Percentiles rank a stretch among this genome's conserved stretches.
phyloP scores from a whole-genome alignment of 805 yeast species.

The Debaryomyces tyrocola region DNA sequence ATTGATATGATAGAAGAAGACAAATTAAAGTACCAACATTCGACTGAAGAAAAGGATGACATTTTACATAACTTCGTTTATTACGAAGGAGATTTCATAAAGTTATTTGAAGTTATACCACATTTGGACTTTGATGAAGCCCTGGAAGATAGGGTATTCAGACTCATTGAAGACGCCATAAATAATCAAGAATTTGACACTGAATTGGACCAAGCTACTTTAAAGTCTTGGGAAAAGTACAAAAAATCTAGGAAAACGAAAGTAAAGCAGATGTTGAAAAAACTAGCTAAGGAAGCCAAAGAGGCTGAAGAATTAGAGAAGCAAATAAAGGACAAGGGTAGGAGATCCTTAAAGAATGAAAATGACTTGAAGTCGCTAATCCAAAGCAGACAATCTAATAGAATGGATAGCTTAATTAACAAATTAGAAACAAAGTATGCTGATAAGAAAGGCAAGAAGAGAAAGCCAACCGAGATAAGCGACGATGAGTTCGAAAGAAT shows the following conservation, averaged over 20 bases:
- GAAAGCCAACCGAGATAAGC: slow-evolving; percentile 34
- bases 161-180: slow-evolving; percentile 46
- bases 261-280: slow-evolving; percentile 49
- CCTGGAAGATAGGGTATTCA: slow-evolving; percentile 63
- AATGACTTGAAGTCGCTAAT: slow-evolving; percentile 49
- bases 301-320: slow-evolving; percentile 55
- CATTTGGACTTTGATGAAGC: slow-evolving; percentile 63
- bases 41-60: slow-evolving; percentile 61
- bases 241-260: slow-evolving; percentile 47
- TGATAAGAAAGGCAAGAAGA: slow-evolving; percentile 34
- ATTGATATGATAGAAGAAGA: slow-evolving; percentile 73
- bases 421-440: slow-evolving; percentile 53
- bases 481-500: slow-evolving; percentile 53
- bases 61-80: slow-evolving; percentile 57
- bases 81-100: slow-evolving; percentile 66
- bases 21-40: slow-evolving; percentile 57
- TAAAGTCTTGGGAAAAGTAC: slow-evolving; percentile 51
- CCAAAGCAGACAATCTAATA: slow-evolving; percentile 43
- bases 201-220: slow-evolving; percentile 27
- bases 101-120: slow-evolving; percentile 71
- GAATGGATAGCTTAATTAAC: slow-evolving; percentile 47
- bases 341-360: slow-evolving; percentile 26
- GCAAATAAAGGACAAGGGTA: slow-evolving; percentile 35
- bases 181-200: slow-evolving; percentile 31
- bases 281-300: slow-evolving; percentile 61